Percentiles rank a stretch among this genome's conserved stretches.
Evolutionary conservation across 805 yeast species (phyloP).

Genomic region (Candida easanensis): DNA sequence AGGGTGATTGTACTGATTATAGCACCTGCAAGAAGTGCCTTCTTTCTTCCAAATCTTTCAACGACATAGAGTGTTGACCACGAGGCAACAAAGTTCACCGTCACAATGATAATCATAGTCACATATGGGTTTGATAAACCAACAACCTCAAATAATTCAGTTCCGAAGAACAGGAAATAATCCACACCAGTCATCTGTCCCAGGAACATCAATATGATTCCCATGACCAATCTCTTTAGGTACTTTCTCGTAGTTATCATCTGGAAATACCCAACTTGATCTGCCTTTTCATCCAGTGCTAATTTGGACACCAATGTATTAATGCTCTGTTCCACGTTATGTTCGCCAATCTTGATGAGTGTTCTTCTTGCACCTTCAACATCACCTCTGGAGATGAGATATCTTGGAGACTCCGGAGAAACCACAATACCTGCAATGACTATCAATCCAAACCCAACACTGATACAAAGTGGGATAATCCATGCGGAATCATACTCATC

Average conservation of each 20-base stretch:
- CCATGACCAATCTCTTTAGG: slow-evolving; percentile 29
- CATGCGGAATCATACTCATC: slow-evolving; percentile 49
- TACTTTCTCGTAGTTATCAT: slow-evolving; percentile 33
- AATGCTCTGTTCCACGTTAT: slow-evolving; percentile 33
- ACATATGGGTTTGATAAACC: slow-evolving; percentile 51
- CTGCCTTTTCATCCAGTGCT: slow-evolving; percentile 9
- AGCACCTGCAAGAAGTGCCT: slow-evolving; percentile 39
- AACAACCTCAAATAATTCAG: slow-evolving; percentile 50
- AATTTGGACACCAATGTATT: slow-evolving; percentile 7
- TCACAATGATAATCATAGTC: slow-evolving; percentile 52
- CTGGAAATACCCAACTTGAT: slow-evolving; percentile 33
- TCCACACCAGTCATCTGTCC: slow-evolving; percentile 66
- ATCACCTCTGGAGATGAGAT: slow-evolving; percentile 44
- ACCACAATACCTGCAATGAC: slow-evolving; percentile 58
- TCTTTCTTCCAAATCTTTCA: slow-evolving; percentile 48
- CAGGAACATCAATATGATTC: slow-evolving; percentile 52
- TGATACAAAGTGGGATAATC: slow-evolving; percentile 62
- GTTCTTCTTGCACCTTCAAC: slow-evolving; percentile 53
- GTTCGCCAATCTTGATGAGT: slow-evolving; percentile 45
- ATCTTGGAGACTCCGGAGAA: slow-evolving; percentile 71
- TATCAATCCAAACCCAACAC: slow-evolving; percentile 39
- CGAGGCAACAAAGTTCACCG: slow-evolving; percentile 54
- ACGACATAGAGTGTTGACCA: slow-evolving; percentile 46
- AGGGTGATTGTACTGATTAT: slow-evolving; percentile 49
- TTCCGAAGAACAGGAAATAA: slow-evolving; percentile 64